Conservation (phyloP, 768 basidiomycete species). For the Rhodosporidiobolus odoratus region DNA sequence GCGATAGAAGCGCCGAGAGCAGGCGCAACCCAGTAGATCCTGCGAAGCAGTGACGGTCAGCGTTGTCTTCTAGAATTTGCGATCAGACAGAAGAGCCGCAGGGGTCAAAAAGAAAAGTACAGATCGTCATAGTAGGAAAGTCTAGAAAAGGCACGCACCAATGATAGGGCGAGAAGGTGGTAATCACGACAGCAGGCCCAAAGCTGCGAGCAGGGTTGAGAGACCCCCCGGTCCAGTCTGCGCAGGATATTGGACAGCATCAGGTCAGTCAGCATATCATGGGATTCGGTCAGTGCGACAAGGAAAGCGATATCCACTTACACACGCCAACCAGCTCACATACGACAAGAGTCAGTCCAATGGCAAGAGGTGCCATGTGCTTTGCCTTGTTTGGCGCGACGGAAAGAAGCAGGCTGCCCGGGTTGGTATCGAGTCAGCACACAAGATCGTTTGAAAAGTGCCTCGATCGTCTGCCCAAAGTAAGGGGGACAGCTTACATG, state of each 20-base stretch:
- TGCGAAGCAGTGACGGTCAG: not conserved
- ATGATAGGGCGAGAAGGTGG: not conserved
- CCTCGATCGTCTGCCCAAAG: not conserved
- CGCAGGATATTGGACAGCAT: too few species aligned
- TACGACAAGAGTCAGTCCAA: not conserved
- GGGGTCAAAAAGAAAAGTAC: not conserved
- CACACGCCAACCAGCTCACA: not conserved
- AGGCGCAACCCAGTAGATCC: not conserved
- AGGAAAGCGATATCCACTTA: too few species aligned
- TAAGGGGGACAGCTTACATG: not conserved
- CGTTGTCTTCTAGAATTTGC: not conserved
- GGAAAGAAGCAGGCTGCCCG: not conserved
- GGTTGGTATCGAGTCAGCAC: too few species aligned
- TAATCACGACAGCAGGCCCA: not conserved
- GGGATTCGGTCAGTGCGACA: too few species aligned
- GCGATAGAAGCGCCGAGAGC: not conserved
- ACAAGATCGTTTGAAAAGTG: not conserved
- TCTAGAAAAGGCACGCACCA: not conserved
- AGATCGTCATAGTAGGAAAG: too few species aligned
- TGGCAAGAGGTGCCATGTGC: not conserved
- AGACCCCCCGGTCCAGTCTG: not conserved
- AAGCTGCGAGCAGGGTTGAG: conserved; percentile 1
- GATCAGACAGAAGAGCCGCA: not conserved
- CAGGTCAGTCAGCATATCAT: too few species aligned
- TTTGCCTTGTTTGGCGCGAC: not conserved